Evolutionary conservation across 768 basidiomycete genomes (phyloP).

Genomic region (Leccinum subgranulosum): DNA sequence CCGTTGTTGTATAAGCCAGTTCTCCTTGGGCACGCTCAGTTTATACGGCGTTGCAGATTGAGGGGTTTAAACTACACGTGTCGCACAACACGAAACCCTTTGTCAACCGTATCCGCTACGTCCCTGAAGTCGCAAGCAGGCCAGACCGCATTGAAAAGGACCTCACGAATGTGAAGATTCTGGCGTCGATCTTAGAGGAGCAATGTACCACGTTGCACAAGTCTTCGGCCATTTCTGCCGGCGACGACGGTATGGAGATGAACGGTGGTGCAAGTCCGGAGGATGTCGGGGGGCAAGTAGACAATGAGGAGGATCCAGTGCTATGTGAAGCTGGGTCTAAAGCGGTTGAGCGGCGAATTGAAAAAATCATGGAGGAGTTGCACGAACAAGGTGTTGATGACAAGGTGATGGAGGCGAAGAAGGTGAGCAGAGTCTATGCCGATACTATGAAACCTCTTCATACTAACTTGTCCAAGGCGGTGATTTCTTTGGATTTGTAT

Average conservation of each 20-base stretch:
- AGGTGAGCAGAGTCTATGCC: slow-evolving; percentile 45
- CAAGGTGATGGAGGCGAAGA: slow-evolving; percentile 63
- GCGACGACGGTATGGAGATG: slow-evolving; percentile 22
- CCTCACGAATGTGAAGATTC: slow-evolving; percentile 66
- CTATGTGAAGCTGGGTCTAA: slow-evolving; percentile 66
- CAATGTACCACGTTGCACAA: slow-evolving; percentile 57
- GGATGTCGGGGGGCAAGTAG: slow-evolving; percentile 35
- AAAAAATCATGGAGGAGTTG: slow-evolving; percentile 70
- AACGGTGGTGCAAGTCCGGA: slow-evolving; percentile 28
- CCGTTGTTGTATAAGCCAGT: slow-evolving; percentile 2
- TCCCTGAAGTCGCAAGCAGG: slow-evolving; percentile 78
- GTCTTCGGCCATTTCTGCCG: slow-evolving; percentile 15
- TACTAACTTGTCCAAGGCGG: slow-evolving; percentile 47
- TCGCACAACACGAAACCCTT: slow-evolving; percentile 77
- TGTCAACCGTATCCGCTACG: slow-evolving; percentile 70
- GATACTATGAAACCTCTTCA: slow-evolving; percentile 16
- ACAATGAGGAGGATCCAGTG: slow-evolving; percentile 45
- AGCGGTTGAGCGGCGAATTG: slow-evolving; percentile 79
- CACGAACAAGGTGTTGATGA: slow-evolving; percentile 67
- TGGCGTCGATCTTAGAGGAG: slow-evolving; percentile 73
- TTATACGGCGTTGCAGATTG: slow-evolving; percentile 55
- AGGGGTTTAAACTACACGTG: slow-evolving; percentile 92
- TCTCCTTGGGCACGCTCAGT: slow-evolving; percentile 1
- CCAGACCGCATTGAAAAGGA: slow-evolving; percentile 83
- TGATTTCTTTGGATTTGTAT: slow-evolving; percentile 86